A percentile compares a stretch with the other conserved stretches of the same genome.
Conservation (phyloP, 1,139 yeast genomes). For the Hemisphaericaspora subhashii region DNA sequence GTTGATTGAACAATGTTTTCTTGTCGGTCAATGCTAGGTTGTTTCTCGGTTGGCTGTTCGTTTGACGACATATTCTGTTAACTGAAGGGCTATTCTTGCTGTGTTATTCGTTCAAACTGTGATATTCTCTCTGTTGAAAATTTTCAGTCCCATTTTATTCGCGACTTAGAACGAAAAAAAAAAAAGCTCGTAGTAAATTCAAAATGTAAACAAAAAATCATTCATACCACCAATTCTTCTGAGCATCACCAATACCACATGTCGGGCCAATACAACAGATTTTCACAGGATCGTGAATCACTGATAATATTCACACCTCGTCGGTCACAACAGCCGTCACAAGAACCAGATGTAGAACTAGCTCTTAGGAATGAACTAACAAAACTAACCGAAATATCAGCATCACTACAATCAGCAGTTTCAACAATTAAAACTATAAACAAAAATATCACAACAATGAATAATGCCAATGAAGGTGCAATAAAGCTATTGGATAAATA, state of each 20-base stretch:
- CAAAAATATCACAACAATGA: constrained; percentile 29
- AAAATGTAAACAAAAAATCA: too few relatives aligned
- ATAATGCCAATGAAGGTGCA: constrained; percentile 35
- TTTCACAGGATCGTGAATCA: background rate
- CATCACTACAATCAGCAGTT: constrained; percentile 29
- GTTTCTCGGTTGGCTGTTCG: background rate
- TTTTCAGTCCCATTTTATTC: too few relatives aligned
- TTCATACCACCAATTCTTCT: background rate
- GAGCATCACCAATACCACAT: background rate
- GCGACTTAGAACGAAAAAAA: too few relatives aligned
- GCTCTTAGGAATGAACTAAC: constrained; percentile 41
- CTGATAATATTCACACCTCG: constrained; percentile 4
- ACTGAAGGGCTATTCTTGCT: background rate
- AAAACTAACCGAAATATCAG: constrained; percentile 34
- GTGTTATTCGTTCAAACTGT: background rate
- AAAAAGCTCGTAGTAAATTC: too few relatives aligned
- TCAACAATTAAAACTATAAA: constrained; percentile 29
- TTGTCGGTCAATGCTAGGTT: background rate
- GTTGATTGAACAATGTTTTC: background rate
- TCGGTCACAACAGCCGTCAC: background rate
- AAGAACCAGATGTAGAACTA: constrained; percentile 6
- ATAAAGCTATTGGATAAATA: constrained; percentile 44
- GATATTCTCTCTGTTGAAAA: too few relatives aligned
- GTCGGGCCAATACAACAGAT: background rate
- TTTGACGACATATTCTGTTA: background rate